Evolutionary conservation across 495 filamentous ascomycete species (phyloP), one percentile per base, ranked within the genome.

Genomic region (Cercophora samala): DNA sequence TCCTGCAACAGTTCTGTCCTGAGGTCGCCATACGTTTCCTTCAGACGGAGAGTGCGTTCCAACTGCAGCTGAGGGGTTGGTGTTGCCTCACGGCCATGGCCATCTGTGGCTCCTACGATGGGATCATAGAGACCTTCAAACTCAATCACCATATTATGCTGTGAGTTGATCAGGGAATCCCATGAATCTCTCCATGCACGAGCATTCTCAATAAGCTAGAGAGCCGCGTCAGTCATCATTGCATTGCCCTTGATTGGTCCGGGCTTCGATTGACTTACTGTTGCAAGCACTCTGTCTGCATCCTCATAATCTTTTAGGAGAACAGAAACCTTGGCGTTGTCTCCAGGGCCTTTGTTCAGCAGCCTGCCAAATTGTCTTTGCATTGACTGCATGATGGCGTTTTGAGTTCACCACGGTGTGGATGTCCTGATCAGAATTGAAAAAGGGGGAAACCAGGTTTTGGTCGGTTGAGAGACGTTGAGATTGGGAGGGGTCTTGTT

Each of bases 181-280:
- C 94, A 98, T 4, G 89, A 86, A 75, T 96, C 92, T 71, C 90
- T 88, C 92, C 92, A 97, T 68, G 87, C 80, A 77, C 88, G 91
- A 58, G 89, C 87, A 64, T 90, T 88, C 65, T 93, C 91, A 67
- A 95, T 86, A 68, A 98, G 87, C 93, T 96, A 68, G 67, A 65
- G 4, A 32, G 29, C n/a, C 29, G 29, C 0, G 11, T 46, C 37
- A 46, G 37, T 46, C 4, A 29, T 64, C n/a, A 42, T 51, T 32
- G 26, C 6, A n/a, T 2, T 60, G 5, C 21, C 23, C 8, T 18
- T 29, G n/a, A 65, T 72, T 59, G 71, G 72, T 58, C 17, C 19
- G 13, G 46, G 53, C 4, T 56, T 55, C 8, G 51, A 58, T n/a
- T 8, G 5, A 32, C 79, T 26, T 80, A 93, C 91, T 81, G 87